Evolutionary conservation across 2,329 filamentous ascomycete species (phyloP).

Genomic region (Fusarium pseudonygamai): DNA sequence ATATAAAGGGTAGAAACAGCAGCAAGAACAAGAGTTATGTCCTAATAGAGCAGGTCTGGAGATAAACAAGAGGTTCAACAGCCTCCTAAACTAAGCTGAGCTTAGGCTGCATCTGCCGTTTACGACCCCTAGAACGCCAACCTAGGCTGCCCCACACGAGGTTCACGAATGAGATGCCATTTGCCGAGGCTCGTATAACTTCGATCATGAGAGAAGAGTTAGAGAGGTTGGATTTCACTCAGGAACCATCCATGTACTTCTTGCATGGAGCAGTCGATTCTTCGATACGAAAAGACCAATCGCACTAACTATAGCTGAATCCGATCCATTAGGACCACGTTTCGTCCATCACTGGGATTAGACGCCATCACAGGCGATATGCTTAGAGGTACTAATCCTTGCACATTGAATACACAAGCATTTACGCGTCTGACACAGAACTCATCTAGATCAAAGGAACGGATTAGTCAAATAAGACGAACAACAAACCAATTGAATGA

Average conservation of each 20-base stretch:
- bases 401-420: background rate
- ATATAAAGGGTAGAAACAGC: background rate
- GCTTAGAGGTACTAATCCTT: background rate
- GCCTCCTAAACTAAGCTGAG: background rate
- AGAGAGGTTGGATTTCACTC: background rate
- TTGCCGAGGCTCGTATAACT: constrained; percentile 22
- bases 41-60: background rate
- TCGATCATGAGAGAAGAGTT: background rate
- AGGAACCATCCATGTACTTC: background rate
- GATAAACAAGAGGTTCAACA: constrained; percentile 1
- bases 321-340: no score
- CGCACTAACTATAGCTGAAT: background rate
- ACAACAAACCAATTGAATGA: background rate
- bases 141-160: background rate
- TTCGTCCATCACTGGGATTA: background rate
- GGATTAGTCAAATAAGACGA: background rate
- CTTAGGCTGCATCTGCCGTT: background rate
- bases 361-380: background rate
- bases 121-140: background rate
- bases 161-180: background rate
- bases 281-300: background rate
- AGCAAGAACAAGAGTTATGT: background rate
- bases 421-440: background rate
- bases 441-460: background rate
- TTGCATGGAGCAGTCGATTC: background rate